phyloP scores from a whole-genome alignment of 2,329 filamentous ascomycete species.

The Coleophoma crateriformis region DNA sequence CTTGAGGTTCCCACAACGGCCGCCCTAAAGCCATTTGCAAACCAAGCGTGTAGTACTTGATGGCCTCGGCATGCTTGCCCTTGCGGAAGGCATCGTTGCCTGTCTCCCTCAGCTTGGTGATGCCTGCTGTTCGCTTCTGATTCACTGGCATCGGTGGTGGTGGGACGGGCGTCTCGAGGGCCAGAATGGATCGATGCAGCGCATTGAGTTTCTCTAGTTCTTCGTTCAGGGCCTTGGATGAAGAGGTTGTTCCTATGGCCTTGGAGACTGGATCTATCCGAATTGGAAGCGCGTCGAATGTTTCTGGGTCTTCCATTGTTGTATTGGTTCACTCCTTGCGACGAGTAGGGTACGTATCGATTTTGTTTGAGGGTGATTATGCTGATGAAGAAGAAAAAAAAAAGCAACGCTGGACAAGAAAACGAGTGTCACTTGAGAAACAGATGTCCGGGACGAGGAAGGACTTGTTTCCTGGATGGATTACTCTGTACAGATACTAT shows the following conservation, averaged over 20 bases:
- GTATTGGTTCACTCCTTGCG: neutral
- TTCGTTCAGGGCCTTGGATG: slow-evolving; percentile 46
- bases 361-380: too few relatives aligned
- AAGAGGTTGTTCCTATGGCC: slow-evolving; percentile 50
- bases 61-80: slow-evolving; percentile 66
- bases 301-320: slow-evolving; percentile 55
- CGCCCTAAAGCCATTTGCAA: slow-evolving; percentile 82
- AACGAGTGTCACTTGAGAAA: too few relatives aligned
- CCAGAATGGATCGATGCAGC: slow-evolving; percentile 70
- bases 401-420: too few relatives aligned
- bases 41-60: slow-evolving; percentile 78
- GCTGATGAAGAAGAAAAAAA: too few relatives aligned
- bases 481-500: too few relatives aligned
- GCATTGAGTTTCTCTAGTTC: slow-evolving; percentile 72
- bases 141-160: slow-evolving; percentile 88
- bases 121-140: slow-evolving; percentile 82
- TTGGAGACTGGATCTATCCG: slow-evolving; percentile 79
- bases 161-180: slow-evolving; percentile 60
- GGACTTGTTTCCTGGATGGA: too few relatives aligned
- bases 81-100: slow-evolving; percentile 83
- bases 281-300: slow-evolving; percentile 79
- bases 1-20: slow-evolving; percentile 82
- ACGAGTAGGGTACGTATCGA: too few relatives aligned
- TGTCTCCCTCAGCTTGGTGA: slow-evolving; percentile 84
- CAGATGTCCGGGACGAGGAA: too few relatives aligned